Base-by-base conservation (phyloP, 2,329 filamentous ascomycete species). In the Talaromyces verruculosus region DNA sequence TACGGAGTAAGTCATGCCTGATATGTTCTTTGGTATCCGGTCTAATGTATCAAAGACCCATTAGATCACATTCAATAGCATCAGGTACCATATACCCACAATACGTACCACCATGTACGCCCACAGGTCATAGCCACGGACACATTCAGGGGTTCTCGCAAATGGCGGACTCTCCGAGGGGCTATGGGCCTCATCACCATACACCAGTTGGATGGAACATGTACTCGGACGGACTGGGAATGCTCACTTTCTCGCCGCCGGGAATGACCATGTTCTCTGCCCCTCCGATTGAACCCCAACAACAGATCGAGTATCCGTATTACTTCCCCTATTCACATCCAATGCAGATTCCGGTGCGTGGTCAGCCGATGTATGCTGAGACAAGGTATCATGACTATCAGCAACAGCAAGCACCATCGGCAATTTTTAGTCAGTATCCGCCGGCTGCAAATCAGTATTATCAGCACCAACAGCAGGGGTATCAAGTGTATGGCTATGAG, bases 1-100 rank as follows among this genome's bases (percentile, higher is more conserved):
- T n/a, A 73, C 76, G 49, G 77, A 78, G 78, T 80, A 65, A 60
- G 64, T 49, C 8, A 11, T 33, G 5, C n/a, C 13, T 13, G 2
- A 57, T 39, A 22, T 39, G 11, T 5, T 57, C 2, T 17, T 19
- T 35, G 3, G 39, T 19, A 25, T 19, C 2, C 5, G n/a, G 1
- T 25, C n/a, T 25, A 15, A 57, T 53, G 19, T 8, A n/a, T 37
- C 1, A 19, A 28, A 55, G 61, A 15, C 35, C 61, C 17, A 41
- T 53, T 11, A n/a, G 47, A 33, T n/a, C 45, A 7, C 45, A 49
- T 53, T 53, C 45, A n/a, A 53, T 51, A 43, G 28, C 47, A 43
- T 8, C 35, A n/a, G 30, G 49, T 11, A 47, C 62, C 5, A 19
- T 22, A 30, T 47, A 33, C 35, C 41, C 30, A 1, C 51, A 55